A percentile compares a stretch with the other conserved stretches of the same genome.
These are phyloP conservation scores for Telfairia occidentalis DNA, from an alignment of 331 rosid species.

Conservation along the genomic window DNA sequence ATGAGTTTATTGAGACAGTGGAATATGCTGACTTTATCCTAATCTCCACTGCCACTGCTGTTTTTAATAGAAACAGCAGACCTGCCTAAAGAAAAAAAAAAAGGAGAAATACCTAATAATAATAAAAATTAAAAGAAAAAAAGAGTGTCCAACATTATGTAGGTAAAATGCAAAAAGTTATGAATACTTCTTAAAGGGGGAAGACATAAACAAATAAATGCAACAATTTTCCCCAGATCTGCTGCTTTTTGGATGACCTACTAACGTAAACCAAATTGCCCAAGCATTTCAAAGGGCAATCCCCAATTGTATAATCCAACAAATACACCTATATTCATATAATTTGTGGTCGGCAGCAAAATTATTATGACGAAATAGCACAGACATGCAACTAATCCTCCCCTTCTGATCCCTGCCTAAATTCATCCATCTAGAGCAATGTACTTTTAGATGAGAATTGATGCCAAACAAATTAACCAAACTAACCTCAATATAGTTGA, in stretches of 20 bases:
- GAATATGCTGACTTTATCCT: not conserved
- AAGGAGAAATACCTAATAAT: not conserved
- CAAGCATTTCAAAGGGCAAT: not conserved
- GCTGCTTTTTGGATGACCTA: not conserved
- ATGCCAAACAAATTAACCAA: constrained; percentile 2
- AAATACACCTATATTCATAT: not conserved
- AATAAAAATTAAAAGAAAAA: not conserved
- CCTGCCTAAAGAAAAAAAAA: not conserved
- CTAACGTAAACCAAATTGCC: not conserved
- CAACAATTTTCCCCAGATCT: not conserved
- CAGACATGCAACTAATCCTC: not conserved
- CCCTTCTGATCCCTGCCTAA: not conserved
- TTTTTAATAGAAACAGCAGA: not conserved
- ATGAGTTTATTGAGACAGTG: not conserved
- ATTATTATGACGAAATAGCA: not conserved
- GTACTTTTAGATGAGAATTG: not conserved
- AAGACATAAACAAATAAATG: not conserved
- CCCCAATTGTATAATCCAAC: not conserved
- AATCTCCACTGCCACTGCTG: not conserved
- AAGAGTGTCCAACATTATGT: not conserved
- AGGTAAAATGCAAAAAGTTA: not conserved
- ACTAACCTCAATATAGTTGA: constrained; percentile 84
- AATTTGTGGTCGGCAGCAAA: not conserved
- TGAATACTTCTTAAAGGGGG: not conserved
- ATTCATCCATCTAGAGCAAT: not conserved